Evolutionary conservation across 2,329 filamentous ascomycete species (phyloP), one percentile per base, ranked within the genome.

Genomic region (Fusarium decemcellulare): DNA sequence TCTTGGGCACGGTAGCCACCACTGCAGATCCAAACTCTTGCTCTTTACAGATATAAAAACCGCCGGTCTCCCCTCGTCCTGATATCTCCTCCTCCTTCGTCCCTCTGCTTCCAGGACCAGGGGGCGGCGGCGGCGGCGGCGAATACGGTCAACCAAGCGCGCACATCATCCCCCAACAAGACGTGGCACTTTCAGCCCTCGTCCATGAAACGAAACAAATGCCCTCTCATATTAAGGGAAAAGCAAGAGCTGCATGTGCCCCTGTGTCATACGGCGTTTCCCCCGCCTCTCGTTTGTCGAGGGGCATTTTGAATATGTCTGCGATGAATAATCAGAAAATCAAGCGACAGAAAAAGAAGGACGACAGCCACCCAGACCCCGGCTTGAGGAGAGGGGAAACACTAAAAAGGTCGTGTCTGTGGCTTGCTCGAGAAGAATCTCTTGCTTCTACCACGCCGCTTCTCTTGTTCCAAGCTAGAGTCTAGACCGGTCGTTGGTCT

Each of bases 281-380:
- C 66, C 23, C 56, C 53, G 50, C 52, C 51, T 61, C 56, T 43
- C 46, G 46, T 60, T 56, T 59, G 51, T 51, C 30, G 34, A 54
- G 16, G 47, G 15, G 58, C 71, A 66, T 74, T 64, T 71, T 72
- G 72, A 72, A 74, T 75, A 74, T 75, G 72, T 75, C 73, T 67
- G 64, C 60, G 73, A 74, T 75, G 72, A 76, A 70, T 71, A 73
- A 75, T 75, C 73, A 76, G 57, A 71, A 75, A 75, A 73, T 73
- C 63, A 39, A 16, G 4, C 32, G 14, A 9, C 32, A 34, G 32
- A 34, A 9, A 34, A 9, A 34, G 9, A 9, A 9, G 15, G 32
- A 8, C 43, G 37, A 27, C 9, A 6, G 39, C 16, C 15, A 46
- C 23, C 43, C 14, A 6, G 15, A 18, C 48, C 48, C 48, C 34